Base-by-base conservation (phyloP, 176 grass and related monocot species). In the Bothriochloa decipiens region DNA sequence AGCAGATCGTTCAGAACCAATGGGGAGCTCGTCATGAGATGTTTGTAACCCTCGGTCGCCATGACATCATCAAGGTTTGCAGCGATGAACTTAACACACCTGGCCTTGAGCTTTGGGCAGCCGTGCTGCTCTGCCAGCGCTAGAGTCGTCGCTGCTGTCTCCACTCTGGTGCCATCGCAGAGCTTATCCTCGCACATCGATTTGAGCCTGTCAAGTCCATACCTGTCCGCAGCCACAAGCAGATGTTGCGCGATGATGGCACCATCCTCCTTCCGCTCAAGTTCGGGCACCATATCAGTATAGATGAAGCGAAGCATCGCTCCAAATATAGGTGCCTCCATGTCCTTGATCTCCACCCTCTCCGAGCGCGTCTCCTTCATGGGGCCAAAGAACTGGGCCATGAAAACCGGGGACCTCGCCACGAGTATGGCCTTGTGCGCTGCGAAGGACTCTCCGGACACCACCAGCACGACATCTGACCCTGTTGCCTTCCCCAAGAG, bases 221-320 rank as follows among this genome's bases (percentile, higher is more conserved):
- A 91, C 37, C 81, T 67, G 70, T 89, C 89, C 2, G 86, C 92
- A 32, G 81, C 86, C 0, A 57, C 83, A 36, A 91, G 70, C 55
- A 94, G 62, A 55, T 91, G 89, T 41, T 79, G 74, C 6, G 73
- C 74, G 25, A 87, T 78, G 73, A 13, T 11, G 50, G 4, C 2
- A 27, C 64, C n/a, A 15, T 74, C 25, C 26, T 26, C n/a, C 58
- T 4, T 17, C n/a, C 3, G 20, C 7, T 85, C 58, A 26, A 82
- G 47, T 3, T 88, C 71, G 1, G 81, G 87, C 16, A 75, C 71
- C 9, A 50, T 41, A 80, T 90, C 88, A 2, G 72, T 84, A 73
- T 94, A 94, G 25, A 94, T 86, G 84, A 94, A 94, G 16, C 78
- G 27, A 5, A 94, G 89, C 63, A 94, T 18, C 58, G 89, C 77